phyloP scores from a whole-genome alignment of 305 asterid genomes.

The Striga hermonthica region DNA sequence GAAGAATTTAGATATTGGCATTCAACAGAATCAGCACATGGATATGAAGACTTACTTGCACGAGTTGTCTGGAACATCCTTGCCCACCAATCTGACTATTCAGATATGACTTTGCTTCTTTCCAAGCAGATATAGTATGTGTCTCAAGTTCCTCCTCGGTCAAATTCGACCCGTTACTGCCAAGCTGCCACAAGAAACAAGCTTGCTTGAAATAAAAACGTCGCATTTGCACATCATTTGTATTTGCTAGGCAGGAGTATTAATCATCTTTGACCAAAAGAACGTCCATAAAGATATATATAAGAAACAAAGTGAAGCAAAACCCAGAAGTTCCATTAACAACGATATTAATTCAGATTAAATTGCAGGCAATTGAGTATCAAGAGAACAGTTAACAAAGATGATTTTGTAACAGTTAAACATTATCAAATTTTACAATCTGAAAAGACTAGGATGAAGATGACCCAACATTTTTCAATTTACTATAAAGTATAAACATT shows the following conservation, averaged over 20 bases:
- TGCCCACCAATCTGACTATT: conserved; percentile 59
- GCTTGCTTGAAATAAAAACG: too few relatives aligned
- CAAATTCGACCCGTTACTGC: conserved; percentile 82
- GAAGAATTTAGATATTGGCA: conserved; percentile 15
- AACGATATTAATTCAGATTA: conserved; percentile 4
- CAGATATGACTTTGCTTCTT: conserved; percentile 69
- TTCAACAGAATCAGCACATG: conserved; percentile 20
- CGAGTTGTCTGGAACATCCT: conserved; percentile 55
- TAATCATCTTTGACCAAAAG: background rate
- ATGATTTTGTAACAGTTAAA: background rate
- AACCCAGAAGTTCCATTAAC: background rate
- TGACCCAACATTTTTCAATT: background rate
- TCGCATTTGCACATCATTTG: conserved; percentile 6
- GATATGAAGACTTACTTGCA: conserved; percentile 52
- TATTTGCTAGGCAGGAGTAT: background rate
- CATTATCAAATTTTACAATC: background rate
- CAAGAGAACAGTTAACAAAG: background rate
- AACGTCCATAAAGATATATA: conserved; percentile 14
- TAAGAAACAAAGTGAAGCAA: conserved; percentile 2
- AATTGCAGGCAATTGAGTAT: conserved; percentile 5
- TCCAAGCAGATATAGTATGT: conserved; percentile 93
- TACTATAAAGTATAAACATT: background rate
- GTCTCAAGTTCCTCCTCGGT: conserved; percentile 93
- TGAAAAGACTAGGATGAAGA: background rate
- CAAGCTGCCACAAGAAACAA: conserved; percentile 54